Conservation (phyloP, 2,329 filamentous ascomycete genomes). For the Byssochlamys sp. region DNA sequence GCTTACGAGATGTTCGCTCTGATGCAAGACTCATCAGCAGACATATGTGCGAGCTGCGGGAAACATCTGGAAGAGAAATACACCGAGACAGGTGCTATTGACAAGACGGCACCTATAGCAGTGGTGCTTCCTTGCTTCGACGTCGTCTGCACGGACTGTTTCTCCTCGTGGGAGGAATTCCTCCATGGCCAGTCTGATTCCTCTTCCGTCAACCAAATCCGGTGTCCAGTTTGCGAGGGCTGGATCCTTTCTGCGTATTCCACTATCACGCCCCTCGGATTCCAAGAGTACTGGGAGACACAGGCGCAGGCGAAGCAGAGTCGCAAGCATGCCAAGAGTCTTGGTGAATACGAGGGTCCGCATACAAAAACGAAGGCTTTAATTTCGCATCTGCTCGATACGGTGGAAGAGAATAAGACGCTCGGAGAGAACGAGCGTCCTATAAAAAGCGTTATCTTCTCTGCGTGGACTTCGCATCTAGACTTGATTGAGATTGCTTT, state of each 20-base stretch:
- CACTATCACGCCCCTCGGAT: constrained; percentile 53
- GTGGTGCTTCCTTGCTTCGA: constrained; percentile 83
- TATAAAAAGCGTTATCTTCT: constrained; percentile 89
- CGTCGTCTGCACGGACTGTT: constrained; percentile 67
- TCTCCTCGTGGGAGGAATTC: constrained; percentile 49
- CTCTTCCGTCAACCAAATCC: constrained; percentile 37
- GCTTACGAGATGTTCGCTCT: constrained; percentile 79
- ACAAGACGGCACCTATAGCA: constrained; percentile 47
- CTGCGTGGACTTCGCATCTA: constrained; percentile 88
- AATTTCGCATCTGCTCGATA: constrained; percentile 60
- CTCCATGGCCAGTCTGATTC: constrained; percentile 36
- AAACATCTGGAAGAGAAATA: constrained; percentile 49
- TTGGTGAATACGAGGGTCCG: constrained; percentile 67
- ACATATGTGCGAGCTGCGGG: constrained; percentile 62
- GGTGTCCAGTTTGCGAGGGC: constrained; percentile 60
- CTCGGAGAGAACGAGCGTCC: constrained; percentile 54
- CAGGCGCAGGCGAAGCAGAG: constrained; percentile 47
- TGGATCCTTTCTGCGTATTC: constrained; percentile 57
- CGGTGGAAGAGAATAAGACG: constrained; percentile 46
- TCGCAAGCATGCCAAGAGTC: constrained; percentile 48
- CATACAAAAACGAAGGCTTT: constrained; percentile 86
- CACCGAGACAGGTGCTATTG: constrained; percentile 45
- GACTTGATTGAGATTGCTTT: constrained; percentile 84
- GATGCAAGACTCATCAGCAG: constrained; percentile 70
- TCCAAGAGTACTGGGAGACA: constrained; percentile 43